These are phyloP conservation scores for Juglanconis juglandina DNA, from an alignment of 2,329 filamentous ascomycete species.

Conservation along the genomic window DNA sequence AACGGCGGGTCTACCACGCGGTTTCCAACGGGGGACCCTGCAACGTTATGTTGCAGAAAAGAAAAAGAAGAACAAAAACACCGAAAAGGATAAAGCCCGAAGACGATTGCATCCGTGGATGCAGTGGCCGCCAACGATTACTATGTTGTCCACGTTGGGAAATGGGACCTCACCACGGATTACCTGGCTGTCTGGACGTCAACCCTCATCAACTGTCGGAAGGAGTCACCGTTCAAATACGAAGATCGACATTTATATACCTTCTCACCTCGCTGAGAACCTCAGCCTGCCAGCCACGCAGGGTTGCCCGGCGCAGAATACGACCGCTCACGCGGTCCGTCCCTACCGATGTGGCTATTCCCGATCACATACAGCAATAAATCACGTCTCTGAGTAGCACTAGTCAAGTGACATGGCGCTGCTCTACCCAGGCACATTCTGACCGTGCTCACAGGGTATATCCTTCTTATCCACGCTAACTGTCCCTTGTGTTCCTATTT, in stretches of 20 bases:
- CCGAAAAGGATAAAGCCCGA: background rate
- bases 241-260: no score
- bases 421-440: constrained; percentile 21
- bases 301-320: background rate
- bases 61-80: background rate
- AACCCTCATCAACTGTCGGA: no score
- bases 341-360: constrained; percentile 38
- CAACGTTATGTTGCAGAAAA: background rate
- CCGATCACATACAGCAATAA: constrained; percentile 28
- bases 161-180: no score
- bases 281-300: no score
- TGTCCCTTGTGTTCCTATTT: constrained; percentile 25
- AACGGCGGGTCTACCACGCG: constrained; percentile 4
- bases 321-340: constrained; percentile 39
- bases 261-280: no score
- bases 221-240: no score
- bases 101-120: no score
- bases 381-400: constrained; percentile 21
- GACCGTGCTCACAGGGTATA: constrained; percentile 11
- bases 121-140: no score
- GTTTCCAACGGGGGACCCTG: background rate
- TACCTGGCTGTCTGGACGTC: no score
- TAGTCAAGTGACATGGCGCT: constrained; percentile 28
- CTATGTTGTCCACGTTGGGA: no score
- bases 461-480: constrained; percentile 25